Evolutionary conservation across 2,329 filamentous ascomycete species (phyloP), one percentile per base, ranked within the genome.

Genomic region (Rhynchosporium agropyri): DNA sequence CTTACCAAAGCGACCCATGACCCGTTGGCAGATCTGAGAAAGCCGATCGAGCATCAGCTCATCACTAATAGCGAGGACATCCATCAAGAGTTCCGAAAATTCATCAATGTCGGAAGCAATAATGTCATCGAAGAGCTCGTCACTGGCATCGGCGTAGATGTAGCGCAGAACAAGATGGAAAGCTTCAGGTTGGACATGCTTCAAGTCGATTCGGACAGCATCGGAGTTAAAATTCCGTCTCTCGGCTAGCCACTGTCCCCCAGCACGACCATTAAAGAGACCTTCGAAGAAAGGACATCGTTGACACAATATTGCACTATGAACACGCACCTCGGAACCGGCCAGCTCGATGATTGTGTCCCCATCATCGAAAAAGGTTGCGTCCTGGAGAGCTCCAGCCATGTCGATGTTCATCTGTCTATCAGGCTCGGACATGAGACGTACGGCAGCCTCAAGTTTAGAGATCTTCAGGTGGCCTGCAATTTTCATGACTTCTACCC

Each of bases 31-130:
- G 33, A 96, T 87, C 74, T 97, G 91, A 4, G 91, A 92, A 4
- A 99, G 79, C 6, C 93, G 84, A 74, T 97, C 92, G 53, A 99
- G 83, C 93, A 99, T 97, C 62, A 99, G 79, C 76, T 99, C 94
- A 73, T 99, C 95, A 12, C 93, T 92, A 58, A 91, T 89, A 61
- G 87, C 87, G 83, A 98, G 89, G 50, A 98, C 90, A 70, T 97
- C 92, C 77, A 98, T 84, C 8, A 97, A 83, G n/a, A 95, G 80
- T 70, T 98, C 92, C 4, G 93, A 86, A 66, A 97, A 92, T 51
- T 92, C 89, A 68, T 97, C 92, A 5, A 96, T 77, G 64, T 88
- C 87, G 15, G 84, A 79, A 42, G 85, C 83, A 15, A 89, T 83
- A 4, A 95, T 83, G 38, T 89, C 81, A 68, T 97, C 86, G 71